Conservation (phyloP, 1,139 yeast species). For the Yamadazyma triangularis region DNA sequence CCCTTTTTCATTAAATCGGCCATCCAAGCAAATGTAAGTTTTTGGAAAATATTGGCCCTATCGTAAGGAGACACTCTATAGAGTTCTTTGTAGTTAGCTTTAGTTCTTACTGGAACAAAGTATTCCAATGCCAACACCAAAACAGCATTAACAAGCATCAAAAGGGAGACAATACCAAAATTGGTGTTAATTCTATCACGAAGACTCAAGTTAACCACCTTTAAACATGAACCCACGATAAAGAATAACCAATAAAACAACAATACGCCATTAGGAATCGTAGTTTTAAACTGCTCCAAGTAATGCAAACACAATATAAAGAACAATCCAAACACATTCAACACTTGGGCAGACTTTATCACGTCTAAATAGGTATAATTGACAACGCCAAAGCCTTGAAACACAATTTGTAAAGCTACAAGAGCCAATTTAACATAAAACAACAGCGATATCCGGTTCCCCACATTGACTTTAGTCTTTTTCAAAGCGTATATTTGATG, state of each 20-base stretch:
- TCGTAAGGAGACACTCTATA: constrained; percentile 60
- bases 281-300: constrained; percentile 64
- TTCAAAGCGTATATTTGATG: constrained; percentile 37
- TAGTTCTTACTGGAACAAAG: constrained; percentile 41
- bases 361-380: constrained; percentile 34
- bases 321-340: constrained; percentile 38
- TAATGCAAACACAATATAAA: constrained; percentile 60
- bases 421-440: constrained; percentile 42
- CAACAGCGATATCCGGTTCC: constrained; percentile 35
- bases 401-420: constrained; percentile 35
- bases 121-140: constrained; percentile 54
- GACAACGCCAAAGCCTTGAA: constrained; percentile 21
- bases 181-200: constrained; percentile 35
- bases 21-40: constrained; percentile 89
- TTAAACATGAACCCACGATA: constrained; percentile 33
- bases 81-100: constrained; percentile 34
- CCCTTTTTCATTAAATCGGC: constrained; percentile 85
- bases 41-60: constrained; percentile 74
- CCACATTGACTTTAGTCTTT: constrained; percentile 23
- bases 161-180: constrained; percentile 40
- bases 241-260: constrained; percentile 75
- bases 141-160: constrained; percentile 46
- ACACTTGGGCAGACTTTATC: constrained; percentile 35
- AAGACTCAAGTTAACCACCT: constrained; percentile 43
- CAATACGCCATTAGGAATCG: constrained; percentile 64